A percentile compares a stretch with the other conserved stretches of the same genome.
phyloP scores from a whole-genome alignment of 2,329 filamentous ascomycete genomes.

The Tricladium varicosporioides region DNA sequence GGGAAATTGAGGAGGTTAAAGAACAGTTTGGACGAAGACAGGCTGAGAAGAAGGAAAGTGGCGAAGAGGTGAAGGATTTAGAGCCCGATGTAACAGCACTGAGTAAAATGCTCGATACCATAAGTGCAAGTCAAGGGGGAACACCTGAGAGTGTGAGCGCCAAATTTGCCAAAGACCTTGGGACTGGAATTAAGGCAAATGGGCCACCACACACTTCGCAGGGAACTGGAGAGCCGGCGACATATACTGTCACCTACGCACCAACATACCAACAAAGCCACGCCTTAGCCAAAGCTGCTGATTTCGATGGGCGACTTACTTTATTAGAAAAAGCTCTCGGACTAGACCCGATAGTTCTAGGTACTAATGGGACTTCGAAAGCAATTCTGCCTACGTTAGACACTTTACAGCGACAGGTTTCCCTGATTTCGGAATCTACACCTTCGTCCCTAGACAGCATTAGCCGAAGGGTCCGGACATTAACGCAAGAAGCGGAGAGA shows the following conservation, averaged over 20 bases:
- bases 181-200: conserved; percentile 29
- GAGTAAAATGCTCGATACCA: conserved; percentile 68
- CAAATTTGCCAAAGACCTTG: conserved; percentile 32
- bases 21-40: conserved; percentile 56
- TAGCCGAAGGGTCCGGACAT: conserved; percentile 65
- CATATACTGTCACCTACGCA: conserved; percentile 64
- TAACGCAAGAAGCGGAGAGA: conserved; percentile 70
- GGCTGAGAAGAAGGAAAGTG: conserved; percentile 43
- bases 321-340: conserved; percentile 80
- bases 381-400: conserved; percentile 83
- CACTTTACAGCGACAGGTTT: conserved; percentile 76
- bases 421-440: conserved; percentile 69
- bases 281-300: conserved; percentile 74
- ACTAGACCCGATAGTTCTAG: conserved; percentile 65
- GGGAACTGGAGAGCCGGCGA: conserved; percentile 39
- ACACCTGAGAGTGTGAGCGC: conserved; percentile 16
- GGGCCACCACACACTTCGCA: conserved; percentile 25
- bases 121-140: conserved; percentile 42
- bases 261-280: conserved; percentile 66
- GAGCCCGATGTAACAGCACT: conserved; percentile 64
- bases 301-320: conserved; percentile 80
- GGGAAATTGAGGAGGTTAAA: conserved; percentile 75
- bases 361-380: conserved; percentile 52
- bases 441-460: conserved; percentile 72
- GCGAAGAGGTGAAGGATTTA: conserved; percentile 38